phyloP scores from a whole-genome alignment of 139 green algal genomes.

The Chloropicon primus region DNA sequence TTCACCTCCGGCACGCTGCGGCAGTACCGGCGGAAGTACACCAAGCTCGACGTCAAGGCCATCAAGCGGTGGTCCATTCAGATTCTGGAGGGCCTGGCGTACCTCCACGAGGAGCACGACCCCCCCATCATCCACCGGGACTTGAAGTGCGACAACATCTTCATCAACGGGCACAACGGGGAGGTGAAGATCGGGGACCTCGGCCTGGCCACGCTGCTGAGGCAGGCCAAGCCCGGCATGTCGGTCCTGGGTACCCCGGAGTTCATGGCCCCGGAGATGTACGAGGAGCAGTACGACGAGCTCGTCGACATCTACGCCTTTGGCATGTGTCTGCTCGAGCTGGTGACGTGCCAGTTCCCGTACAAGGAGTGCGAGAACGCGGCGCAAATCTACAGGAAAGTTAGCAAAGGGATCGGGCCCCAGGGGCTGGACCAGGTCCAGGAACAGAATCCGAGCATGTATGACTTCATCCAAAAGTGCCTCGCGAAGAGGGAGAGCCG shows the following conservation, averaged over 20 bases:
- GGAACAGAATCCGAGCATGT: not conserved
- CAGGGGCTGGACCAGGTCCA: not conserved
- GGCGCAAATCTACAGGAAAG: not conserved
- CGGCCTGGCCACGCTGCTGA: not conserved
- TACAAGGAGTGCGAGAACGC: not conserved
- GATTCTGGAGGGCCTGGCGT: not conserved
- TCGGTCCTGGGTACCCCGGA: not conserved
- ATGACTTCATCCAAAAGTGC: not conserved
- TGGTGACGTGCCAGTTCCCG: not conserved
- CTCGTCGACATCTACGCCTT: not conserved
- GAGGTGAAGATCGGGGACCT: not conserved
- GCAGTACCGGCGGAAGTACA: not conserved
- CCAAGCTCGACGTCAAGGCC: not conserved
- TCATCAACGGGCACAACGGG: not conserved
- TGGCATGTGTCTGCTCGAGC: not conserved
- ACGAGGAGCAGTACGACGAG: not conserved
- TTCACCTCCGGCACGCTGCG: not conserved
- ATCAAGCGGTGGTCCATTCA: not conserved
- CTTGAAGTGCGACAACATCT: not conserved
- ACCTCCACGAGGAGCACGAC: not conserved
- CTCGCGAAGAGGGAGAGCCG: not conserved
- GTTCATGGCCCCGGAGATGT: constrained; percentile 2
- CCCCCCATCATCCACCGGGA: not conserved
- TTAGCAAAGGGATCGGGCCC: not conserved
- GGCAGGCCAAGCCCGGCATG: not conserved